Conservation (phyloP, 495 filamentous ascomycete species). For the Neurospora sp. region DNA sequence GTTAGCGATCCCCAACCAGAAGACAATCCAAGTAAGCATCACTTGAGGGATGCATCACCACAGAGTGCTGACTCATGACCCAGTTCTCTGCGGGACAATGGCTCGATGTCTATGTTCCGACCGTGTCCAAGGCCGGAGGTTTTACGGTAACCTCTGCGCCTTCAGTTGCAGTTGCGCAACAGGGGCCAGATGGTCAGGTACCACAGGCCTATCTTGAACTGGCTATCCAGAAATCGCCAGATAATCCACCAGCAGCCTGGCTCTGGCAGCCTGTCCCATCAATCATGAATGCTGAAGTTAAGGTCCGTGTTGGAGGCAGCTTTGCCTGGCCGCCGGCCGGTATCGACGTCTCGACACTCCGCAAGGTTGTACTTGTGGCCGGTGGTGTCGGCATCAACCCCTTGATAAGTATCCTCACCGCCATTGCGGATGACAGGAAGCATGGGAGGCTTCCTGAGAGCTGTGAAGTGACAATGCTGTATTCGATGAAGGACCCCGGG, state of each 20-base stretch:
- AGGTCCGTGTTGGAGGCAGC: slow-evolving; percentile 65
- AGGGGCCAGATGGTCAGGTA: slow-evolving; percentile 42
- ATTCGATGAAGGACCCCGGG: slow-evolving; percentile 29
- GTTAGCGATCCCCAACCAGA: slow-evolving; percentile 18
- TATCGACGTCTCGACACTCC: slow-evolving; percentile 29
- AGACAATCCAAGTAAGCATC: slow-evolving; percentile 18
- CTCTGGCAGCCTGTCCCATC: slow-evolving; percentile 48
- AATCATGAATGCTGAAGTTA: slow-evolving; percentile 48
- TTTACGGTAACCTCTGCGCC: slow-evolving; percentile 84
- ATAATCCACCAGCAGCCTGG: slow-evolving; percentile 52
- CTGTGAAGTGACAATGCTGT: slow-evolving; percentile 20
- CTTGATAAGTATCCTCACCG: slow-evolving; percentile 37
- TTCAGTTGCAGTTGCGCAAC: slow-evolving; percentile 29
- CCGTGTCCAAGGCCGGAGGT: slow-evolving; percentile 58
- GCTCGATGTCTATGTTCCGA: slow-evolving; percentile 73
- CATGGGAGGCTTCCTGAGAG: background rate
- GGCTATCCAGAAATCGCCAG: slow-evolving; percentile 18
- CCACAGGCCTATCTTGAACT: slow-evolving; percentile 13
- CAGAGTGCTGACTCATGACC: background rate
- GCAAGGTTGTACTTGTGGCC: slow-evolving; percentile 61
- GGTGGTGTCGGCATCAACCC: slow-evolving; percentile 82
- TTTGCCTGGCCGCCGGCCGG: slow-evolving; percentile 63
- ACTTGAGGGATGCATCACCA: slow-evolving; percentile 1
- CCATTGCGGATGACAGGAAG: slow-evolving; percentile 19
- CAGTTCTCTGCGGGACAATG: slow-evolving; percentile 82